These are phyloP conservation scores for Nadsonia starkeyi-henricii DNA, from an alignment of 1,139 yeast species.

Conservation along the genomic window DNA sequence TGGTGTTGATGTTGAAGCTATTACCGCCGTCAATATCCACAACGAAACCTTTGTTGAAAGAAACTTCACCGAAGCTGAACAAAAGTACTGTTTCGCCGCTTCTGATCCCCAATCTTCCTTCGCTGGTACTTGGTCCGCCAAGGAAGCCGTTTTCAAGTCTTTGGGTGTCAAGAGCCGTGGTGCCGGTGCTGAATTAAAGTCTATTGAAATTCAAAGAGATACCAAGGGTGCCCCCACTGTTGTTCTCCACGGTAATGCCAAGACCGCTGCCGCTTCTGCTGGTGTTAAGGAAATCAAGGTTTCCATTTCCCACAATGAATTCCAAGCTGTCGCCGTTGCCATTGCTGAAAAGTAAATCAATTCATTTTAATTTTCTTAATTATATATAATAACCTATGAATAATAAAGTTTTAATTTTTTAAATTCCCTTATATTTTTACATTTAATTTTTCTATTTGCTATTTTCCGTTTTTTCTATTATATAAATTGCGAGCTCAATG, in stretches of 20 bases:
- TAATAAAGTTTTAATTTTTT: too few species aligned
- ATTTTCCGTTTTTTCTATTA: too few species aligned
- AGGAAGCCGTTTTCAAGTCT: slow-evolving; percentile 96
- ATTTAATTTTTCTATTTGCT: too few species aligned
- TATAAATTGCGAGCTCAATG: too few species aligned
- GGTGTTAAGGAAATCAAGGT: slow-evolving; percentile 67
- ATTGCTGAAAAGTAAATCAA: slow-evolving; percentile 43
- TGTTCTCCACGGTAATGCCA: slow-evolving; percentile 59
- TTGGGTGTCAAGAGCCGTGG: slow-evolving; percentile 83
- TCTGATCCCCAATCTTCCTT: slow-evolving; percentile 76
- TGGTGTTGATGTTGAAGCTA: slow-evolving; percentile 93
- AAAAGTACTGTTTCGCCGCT: slow-evolving; percentile 56
- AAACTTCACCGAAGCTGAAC: slow-evolving; percentile 76
- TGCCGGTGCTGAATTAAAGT: slow-evolving; percentile 86
- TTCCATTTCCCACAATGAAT: slow-evolving; percentile 89
- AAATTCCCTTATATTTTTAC: too few species aligned
- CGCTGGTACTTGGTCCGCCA: slow-evolving; percentile 98
- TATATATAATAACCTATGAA: too few species aligned
- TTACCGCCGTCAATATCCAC: slow-evolving; percentile 63
- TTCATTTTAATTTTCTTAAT: background rate
- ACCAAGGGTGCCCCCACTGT: slow-evolving; percentile 75
- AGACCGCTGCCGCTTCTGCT: slow-evolving; percentile 51
- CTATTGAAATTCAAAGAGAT: slow-evolving; percentile 74
- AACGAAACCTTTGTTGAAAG: slow-evolving; percentile 85
- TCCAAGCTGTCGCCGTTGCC: slow-evolving; percentile 97